These are phyloP conservation scores for Hypoxylon perforatum DNA, from an alignment of 495 filamentous ascomycete genomes.

Conservation along the genomic window DNA sequence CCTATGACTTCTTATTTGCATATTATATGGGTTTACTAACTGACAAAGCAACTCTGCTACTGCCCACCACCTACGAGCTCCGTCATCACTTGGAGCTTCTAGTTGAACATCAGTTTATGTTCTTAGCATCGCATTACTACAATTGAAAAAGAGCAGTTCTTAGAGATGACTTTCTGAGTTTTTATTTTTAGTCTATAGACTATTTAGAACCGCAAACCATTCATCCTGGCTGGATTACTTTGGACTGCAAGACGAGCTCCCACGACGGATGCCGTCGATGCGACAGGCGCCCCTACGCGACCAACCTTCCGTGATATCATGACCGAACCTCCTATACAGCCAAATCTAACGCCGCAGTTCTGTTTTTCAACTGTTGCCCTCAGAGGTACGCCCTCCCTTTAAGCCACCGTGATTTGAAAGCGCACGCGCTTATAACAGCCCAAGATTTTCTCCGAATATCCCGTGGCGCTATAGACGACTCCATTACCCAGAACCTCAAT, in stretches of 20 bases:
- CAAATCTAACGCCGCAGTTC: slow-evolving; percentile 83
- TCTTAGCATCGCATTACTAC: not conserved
- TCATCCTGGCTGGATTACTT: slow-evolving; percentile 61
- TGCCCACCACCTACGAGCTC: slow-evolving; percentile 13
- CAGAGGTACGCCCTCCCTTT: slow-evolving; percentile 67
- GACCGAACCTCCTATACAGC: slow-evolving; percentile 69
- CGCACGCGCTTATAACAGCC: slow-evolving; percentile 12
- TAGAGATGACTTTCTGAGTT: slow-evolving; percentile 16
- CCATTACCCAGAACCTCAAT: slow-evolving; percentile 93
- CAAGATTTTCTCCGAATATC: slow-evolving; percentile 94
- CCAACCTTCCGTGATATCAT: slow-evolving; percentile 59
- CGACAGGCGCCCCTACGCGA: slow-evolving; percentile 28
- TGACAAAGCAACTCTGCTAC: not conserved
- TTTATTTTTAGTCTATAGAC: slow-evolving; percentile 13
- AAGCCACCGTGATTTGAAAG: not conserved
- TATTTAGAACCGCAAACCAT: slow-evolving; percentile 6
- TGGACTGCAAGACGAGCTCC: slow-evolving; percentile 58
- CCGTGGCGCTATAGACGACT: slow-evolving; percentile 86
- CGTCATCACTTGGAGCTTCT: slow-evolving; percentile 19
- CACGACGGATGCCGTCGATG: slow-evolving; percentile 48
- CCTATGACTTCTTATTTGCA: not conserved
- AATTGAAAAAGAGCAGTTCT: not conserved
- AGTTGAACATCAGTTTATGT: not conserved
- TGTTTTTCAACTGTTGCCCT: slow-evolving; percentile 90
- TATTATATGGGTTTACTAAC: not conserved